phyloP scores from a whole-genome alignment of 768 basidiomycete genomes.

The Galerina sulciceps region DNA sequence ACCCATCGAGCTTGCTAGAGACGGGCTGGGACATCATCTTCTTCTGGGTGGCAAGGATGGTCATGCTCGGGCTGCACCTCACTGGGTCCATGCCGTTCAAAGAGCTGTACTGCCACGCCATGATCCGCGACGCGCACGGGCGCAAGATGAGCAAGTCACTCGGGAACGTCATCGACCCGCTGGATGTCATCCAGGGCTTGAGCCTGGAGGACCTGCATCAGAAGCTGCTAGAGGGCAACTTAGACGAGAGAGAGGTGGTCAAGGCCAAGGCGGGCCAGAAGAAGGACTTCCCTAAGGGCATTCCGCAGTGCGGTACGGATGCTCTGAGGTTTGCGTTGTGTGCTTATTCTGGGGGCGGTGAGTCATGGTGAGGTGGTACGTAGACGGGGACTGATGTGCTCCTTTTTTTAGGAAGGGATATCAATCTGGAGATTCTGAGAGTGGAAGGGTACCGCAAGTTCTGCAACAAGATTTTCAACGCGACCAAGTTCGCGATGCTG shows the following conservation, averaged over 20 bases:
- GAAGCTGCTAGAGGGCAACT: constrained; percentile 88
- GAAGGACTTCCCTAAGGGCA: constrained; percentile 98
- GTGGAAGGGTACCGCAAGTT: constrained; percentile 99
- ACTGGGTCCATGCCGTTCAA: constrained; percentile 93
- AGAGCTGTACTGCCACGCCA: constrained; percentile 96
- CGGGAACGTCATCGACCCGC: constrained; percentile 96
- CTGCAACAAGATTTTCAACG: constrained; percentile 99
- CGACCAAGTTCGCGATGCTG: constrained; percentile 99
- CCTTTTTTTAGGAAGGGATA: constrained; percentile 80
- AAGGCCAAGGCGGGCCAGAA: constrained; percentile 96
- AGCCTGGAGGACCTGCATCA: constrained; percentile 79
- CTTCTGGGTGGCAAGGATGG: constrained; percentile 99
- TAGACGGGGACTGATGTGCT: not conserved
- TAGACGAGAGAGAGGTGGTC: constrained; percentile 89
- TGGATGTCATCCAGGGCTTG: constrained; percentile 91
- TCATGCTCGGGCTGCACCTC: constrained; percentile 85
- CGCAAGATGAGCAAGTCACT: constrained; percentile 99
- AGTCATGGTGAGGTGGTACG: not conserved
- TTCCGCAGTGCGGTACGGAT: constrained; percentile 98
- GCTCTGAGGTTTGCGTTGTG: constrained; percentile 94
- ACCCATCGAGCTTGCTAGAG: constrained; percentile 89
- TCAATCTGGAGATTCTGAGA: constrained; percentile 93
- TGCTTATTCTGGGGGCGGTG: constrained; percentile 91
- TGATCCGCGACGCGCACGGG: constrained; percentile 98
- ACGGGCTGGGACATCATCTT: constrained; percentile 99